These are phyloP conservation scores for Amanita subjunquillea DNA, from an alignment of 768 basidiomycete species.

Conservation along the genomic window DNA sequence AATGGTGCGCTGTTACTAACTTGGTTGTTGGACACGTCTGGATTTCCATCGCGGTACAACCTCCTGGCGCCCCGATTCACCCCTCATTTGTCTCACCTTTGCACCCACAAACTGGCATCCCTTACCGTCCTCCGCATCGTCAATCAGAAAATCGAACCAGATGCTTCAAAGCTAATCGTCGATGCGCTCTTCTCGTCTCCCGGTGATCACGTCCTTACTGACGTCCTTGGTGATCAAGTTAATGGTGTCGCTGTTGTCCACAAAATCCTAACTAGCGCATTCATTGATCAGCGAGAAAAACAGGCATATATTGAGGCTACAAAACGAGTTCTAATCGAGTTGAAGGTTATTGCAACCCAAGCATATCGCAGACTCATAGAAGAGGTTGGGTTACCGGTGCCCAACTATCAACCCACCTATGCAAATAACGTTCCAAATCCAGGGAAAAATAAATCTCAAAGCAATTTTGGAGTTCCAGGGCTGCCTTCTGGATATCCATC, in stretches of 20 bases:
- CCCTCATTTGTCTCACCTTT: conserved; percentile 91
- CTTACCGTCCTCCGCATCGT: conserved; percentile 91
- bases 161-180: conserved; percentile 79
- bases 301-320: conserved; percentile 72
- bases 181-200: conserved; percentile 87
- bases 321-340: conserved; percentile 79
- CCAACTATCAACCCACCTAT: conserved; percentile 78
- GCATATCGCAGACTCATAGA: conserved; percentile 90
- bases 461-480: conserved; percentile 58
- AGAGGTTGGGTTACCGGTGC: conserved; percentile 87
- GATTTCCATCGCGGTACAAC: conserved; percentile 91
- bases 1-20: conserved; percentile 94
- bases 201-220: conserved; percentile 83
- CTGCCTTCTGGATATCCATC: conserved; percentile 72
- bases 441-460: conserved; percentile 53
- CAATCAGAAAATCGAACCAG: conserved; percentile 90
- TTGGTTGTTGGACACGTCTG: conserved; percentile 93
- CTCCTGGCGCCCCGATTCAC: conserved; percentile 93
- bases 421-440: conserved; percentile 49
- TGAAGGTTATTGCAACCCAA: conserved; percentile 91
- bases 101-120: conserved; percentile 96
- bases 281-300: conserved; percentile 66
- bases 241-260: conserved; percentile 90
- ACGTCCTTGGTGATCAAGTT: conserved; percentile 92
- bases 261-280: conserved; percentile 85